Conservation (phyloP, 768 basidiomycete genomes). For the Boletus rubroflammeus region DNA sequence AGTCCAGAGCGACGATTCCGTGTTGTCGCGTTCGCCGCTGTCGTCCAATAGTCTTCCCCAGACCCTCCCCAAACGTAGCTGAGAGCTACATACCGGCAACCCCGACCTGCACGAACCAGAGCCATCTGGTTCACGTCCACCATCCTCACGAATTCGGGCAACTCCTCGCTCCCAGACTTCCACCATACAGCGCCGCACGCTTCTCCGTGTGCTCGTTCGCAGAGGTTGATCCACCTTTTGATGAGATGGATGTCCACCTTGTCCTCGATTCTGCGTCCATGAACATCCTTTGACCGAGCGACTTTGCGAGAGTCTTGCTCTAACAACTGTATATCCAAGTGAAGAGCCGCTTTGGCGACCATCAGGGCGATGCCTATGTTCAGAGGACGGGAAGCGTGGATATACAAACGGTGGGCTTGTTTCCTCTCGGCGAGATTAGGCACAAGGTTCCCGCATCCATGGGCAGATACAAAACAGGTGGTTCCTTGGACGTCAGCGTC, state of each 20-base stretch:
- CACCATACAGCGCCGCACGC: slow-evolving; percentile 10
- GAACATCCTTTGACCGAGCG: slow-evolving; percentile 13
- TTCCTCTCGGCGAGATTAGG: slow-evolving; percentile 3
- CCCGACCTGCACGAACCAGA: slow-evolving; percentile 1
- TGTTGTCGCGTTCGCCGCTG: background rate
- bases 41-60: slow-evolving; percentile 6
- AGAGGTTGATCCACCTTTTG: slow-evolving; percentile 17
- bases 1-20: slow-evolving; percentile 1
- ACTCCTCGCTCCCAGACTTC: slow-evolving; percentile 1
- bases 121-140: slow-evolving; percentile 12
- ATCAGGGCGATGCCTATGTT: background rate
- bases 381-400: slow-evolving; percentile 9
- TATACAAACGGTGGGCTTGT: slow-evolving; percentile 9
- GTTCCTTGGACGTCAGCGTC: slow-evolving; percentile 4
- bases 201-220: slow-evolving; percentile 16
- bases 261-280: slow-evolving; percentile 19
- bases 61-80: slow-evolving; percentile 19
- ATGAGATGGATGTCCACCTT: slow-evolving; percentile 8
- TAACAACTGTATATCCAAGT: slow-evolving; percentile 16
- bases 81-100: slow-evolving; percentile 15
- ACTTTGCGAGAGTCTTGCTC: slow-evolving; percentile 17
- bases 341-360: background rate
- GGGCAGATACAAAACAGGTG: slow-evolving; percentile 4
- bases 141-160: slow-evolving; percentile 13
- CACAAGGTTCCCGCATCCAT: background rate